Conservation (phyloP, 176 grass and related monocot species). For the Oryza nivara region DNA sequence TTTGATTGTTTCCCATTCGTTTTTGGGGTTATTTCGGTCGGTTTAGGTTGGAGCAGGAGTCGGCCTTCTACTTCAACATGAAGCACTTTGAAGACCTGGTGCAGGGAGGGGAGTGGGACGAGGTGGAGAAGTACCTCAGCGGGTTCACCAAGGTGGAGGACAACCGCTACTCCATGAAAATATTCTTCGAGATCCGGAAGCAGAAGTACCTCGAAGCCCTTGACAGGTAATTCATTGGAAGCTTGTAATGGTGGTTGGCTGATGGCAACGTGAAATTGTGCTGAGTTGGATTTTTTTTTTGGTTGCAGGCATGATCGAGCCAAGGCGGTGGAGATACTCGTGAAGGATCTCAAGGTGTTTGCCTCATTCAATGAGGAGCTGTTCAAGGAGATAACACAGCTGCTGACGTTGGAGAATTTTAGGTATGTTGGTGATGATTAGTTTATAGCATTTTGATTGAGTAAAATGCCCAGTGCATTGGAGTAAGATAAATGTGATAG, state of each 20-base stretch:
- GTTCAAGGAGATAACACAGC: constrained; percentile 98
- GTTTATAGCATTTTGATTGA: constrained; percentile 21
- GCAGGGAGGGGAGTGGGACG: constrained; percentile 97
- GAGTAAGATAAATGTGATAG: background rate
- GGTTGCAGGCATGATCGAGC: constrained; percentile 82
- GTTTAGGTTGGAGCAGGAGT: constrained; percentile 93
- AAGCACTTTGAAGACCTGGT: constrained; percentile 98
- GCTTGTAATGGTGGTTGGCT: constrained; percentile 12
- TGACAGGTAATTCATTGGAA: constrained; percentile 65
- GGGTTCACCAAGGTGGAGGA: constrained; percentile 99
- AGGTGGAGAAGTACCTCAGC: constrained; percentile 97
- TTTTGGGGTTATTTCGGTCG: background rate
- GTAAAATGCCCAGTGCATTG: constrained; percentile 33
- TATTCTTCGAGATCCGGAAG: constrained; percentile 99
- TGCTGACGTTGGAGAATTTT: constrained; percentile 98
- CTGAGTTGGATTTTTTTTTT: constrained; percentile 28
- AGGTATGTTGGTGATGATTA: constrained; percentile 46
- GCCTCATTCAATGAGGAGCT: constrained; percentile 99
- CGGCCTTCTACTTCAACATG: constrained; percentile 99
- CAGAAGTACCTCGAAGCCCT: constrained; percentile 99
- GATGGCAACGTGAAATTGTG: background rate
- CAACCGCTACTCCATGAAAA: constrained; percentile 99
- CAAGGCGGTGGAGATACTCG: constrained; percentile 97
- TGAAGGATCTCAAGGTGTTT: constrained; percentile 99
- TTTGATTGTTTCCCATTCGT: background rate